Evolutionary conservation across 169 alveolate genomes (phyloP).

Genomic region (Plasmodium sp.): DNA sequence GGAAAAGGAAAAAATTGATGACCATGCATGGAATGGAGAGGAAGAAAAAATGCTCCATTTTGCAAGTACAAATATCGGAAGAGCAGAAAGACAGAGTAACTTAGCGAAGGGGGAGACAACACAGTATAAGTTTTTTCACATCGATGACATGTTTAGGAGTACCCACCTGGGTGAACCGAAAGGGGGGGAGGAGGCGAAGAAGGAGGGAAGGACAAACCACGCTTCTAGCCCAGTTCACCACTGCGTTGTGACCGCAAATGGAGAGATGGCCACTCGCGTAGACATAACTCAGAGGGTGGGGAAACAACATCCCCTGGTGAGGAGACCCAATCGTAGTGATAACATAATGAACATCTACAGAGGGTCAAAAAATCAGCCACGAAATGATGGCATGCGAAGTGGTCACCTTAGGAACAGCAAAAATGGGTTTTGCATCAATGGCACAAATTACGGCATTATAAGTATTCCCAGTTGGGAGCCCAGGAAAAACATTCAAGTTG

Average conservation of each 20-base stretch:
- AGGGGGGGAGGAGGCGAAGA: background rate
- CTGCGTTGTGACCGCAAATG: background rate
- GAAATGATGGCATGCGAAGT: background rate
- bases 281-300: background rate
- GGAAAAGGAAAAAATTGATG: background rate
- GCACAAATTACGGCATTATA: background rate
- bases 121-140: background rate
- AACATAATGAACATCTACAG: background rate
- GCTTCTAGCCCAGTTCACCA: background rate
- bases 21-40: background rate
- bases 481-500: background rate
- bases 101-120: background rate
- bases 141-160: background rate
- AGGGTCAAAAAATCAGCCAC: background rate
- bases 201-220: background rate
- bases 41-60: background rate
- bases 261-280: background rate
- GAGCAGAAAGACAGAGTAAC: background rate
- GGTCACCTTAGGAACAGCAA: background rate
- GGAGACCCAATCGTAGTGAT: background rate
- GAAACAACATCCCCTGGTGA: background rate
- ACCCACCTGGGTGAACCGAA: background rate
- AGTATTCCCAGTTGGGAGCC: background rate
- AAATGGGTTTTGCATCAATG: background rate
- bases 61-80: background rate